Conservation (phyloP, 306 rosid species). For the Myrica gale region DNA sequence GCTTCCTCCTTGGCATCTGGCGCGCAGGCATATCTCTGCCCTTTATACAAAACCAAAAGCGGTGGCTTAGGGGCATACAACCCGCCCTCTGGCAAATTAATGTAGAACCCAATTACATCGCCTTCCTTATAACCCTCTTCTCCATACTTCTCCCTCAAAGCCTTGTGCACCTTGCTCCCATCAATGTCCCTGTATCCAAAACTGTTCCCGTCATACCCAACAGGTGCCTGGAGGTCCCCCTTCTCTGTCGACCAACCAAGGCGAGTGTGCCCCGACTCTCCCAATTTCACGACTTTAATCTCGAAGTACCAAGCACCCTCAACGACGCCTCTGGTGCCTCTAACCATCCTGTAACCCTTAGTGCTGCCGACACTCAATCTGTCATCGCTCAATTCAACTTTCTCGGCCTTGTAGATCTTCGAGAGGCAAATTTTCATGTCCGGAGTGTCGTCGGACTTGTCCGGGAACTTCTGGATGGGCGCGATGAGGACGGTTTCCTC, state of each 20-base stretch:
- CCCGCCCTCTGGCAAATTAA: constrained; percentile 77
- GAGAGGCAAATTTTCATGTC: constrained; percentile 77
- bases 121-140: constrained; percentile 93
- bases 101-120: constrained; percentile 86
- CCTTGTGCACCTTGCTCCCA: constrained; percentile 94
- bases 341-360: constrained; percentile 94
- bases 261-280: constrained; percentile 81
- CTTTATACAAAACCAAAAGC: constrained; percentile 78
- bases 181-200: constrained; percentile 89
- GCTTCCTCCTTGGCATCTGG: constrained; percentile 76
- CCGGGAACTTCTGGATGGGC: constrained; percentile 81
- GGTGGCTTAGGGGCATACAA: constrained; percentile 62
- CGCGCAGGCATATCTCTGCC: constrained; percentile 70
- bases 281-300: constrained; percentile 66
- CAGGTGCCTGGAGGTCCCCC: constrained; percentile 97
- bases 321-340: constrained; percentile 80
- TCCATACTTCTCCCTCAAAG: constrained; percentile 83
- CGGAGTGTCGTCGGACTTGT: constrained; percentile 72
- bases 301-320: constrained; percentile 98
- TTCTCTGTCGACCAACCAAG: constrained; percentile 89
- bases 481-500: constrained; percentile 82
- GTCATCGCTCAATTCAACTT: constrained; percentile 84
- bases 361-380: constrained; percentile 83
- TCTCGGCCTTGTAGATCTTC: constrained; percentile 93
- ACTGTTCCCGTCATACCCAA: constrained; percentile 87